Evolutionary conservation across 176 grass and related monocot genomes (phyloP).

Genomic region (Sorghum bicolor): DNA sequence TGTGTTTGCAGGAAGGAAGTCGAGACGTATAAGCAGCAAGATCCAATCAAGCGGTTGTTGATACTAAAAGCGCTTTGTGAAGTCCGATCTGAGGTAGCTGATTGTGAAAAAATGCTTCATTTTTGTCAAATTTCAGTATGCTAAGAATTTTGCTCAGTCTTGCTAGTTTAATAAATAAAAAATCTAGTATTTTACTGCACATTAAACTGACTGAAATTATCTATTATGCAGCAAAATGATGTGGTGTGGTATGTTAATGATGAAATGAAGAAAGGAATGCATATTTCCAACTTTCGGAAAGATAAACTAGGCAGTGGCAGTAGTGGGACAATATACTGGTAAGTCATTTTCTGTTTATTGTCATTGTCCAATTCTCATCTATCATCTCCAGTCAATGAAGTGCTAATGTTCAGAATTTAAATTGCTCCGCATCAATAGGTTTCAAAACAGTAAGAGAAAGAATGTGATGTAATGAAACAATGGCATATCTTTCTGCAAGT

Average conservation of each 20-base stretch:
- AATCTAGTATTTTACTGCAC: background rate
- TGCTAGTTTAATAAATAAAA: conserved; percentile 5
- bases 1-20: conserved; percentile 62
- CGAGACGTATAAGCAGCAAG: conserved; percentile 55
- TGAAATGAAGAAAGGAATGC: conserved; percentile 66
- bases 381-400: conserved; percentile 6
- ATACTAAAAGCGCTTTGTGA: conserved; percentile 93
- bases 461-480: conserved; percentile 3
- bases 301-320: conserved; percentile 50
- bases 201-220: conserved; percentile 27
- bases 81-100: conserved; percentile 74
- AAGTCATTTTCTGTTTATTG: conserved; percentile 18
- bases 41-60: conserved; percentile 65
- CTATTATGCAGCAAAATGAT: conserved; percentile 74
- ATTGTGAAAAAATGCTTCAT: background rate
- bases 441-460: background rate
- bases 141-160: background rate
- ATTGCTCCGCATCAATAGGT: background rate
- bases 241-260: conserved; percentile 61
- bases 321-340: conserved; percentile 75
- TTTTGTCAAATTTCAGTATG: conserved; percentile 14
- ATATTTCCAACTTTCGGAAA: conserved; percentile 71
- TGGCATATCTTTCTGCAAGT: background rate
- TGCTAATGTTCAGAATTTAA: conserved; percentile 3
- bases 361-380: conserved; percentile 15